Base-by-base conservation (phyloP, 2,329 filamentous ascomycete genomes). In the Xylariomycetidae sp. region DNA sequence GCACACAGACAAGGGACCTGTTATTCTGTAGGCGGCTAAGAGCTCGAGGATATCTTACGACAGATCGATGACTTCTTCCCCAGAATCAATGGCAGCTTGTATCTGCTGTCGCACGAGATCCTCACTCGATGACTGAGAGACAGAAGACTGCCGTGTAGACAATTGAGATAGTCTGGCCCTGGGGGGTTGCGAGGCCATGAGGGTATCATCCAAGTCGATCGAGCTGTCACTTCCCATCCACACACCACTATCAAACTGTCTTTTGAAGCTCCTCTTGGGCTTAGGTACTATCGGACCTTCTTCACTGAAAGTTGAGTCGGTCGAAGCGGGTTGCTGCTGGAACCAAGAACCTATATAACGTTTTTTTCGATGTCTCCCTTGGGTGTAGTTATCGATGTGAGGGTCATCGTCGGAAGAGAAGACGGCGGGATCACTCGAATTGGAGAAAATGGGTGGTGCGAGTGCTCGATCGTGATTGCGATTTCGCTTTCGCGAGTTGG, bases 391-490 rank as follows among this genome's bases (percentile, higher is more conserved):
- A 40, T 84, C 79, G 30, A 80, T 56, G 2, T 74, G 72, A 3
- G 78, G 77, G 37, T 85, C 81, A 48, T 85, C 81, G 38, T 87
- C 82, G 53, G 78, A 82, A 4, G 80, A 85, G 57, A 87, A 87
- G 16, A 85, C 57, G 30, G 78, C 72, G 4, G 81, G 80, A 49
- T 87, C 82, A 51, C 82, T 85, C 14, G 80, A 85, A 51, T 79
- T 77, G 51, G 68, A 66, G 42, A 72, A 62, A 23, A 63, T 50
- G 18, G 57, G 46, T n/a, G 52, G 55, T 13, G 53, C 36, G 17
- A 42, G 18, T 41, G 31, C 42, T 30, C 34, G 37, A 25, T 46
- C 46, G 41, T 58, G 56, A 20, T 54, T 51, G 39, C 65, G 66
- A 20, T 54, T 51, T 39, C 65, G 66, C 53, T 70, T 69, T 38